A percentile compares a stretch with the other conserved stretches of the same genome.
Conservation (phyloP, 495 filamentous ascomycete species). For the Aspergillus conjunctus region DNA sequence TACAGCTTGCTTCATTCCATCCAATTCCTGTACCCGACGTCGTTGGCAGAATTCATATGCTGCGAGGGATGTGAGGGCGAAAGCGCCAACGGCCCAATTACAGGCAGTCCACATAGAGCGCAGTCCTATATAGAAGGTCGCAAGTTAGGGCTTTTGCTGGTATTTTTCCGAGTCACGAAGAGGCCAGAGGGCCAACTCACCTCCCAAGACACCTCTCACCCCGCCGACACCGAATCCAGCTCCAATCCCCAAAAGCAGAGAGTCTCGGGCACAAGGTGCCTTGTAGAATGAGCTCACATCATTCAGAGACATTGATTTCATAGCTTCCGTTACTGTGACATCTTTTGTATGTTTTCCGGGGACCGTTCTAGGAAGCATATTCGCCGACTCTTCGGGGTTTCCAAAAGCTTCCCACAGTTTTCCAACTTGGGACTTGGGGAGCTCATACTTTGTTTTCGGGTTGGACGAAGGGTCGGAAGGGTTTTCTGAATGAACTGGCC, state of each 20-base stretch:
- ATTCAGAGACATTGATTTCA: slow-evolving; percentile 63
- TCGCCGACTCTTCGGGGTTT: slow-evolving; percentile 51
- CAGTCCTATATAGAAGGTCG: slow-evolving; percentile 34
- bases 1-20: slow-evolving; percentile 76
- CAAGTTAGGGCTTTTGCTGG: slow-evolving; percentile 11
- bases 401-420: slow-evolving; percentile 57
- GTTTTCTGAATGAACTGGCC: slow-evolving; percentile 21
- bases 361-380: slow-evolving; percentile 46
- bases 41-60: slow-evolving; percentile 83
- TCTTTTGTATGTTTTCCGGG: slow-evolving; percentile 50
- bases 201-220: slow-evolving; percentile 70
- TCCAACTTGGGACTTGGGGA: slow-evolving; percentile 49
- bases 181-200: slow-evolving; percentile 45
- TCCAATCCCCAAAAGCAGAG: slow-evolving; percentile 79
- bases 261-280: slow-evolving; percentile 80
- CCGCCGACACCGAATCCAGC: slow-evolving; percentile 74
- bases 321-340: slow-evolving; percentile 60
- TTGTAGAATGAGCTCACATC: slow-evolving; percentile 77
- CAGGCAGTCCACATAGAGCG: slow-evolving; percentile 57
- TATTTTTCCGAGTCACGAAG: not conserved
- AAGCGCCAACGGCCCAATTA: slow-evolving; percentile 84
- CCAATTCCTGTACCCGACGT: slow-evolving; percentile 67
- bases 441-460: slow-evolving; percentile 42
- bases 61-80: slow-evolving; percentile 60
- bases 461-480: slow-evolving; percentile 27